A percentile compares a stretch with the other conserved stretches of the same genome.
Evolutionary conservation across 805 yeast species (phyloP).

Genomic region (Kuraishia borneana): DNA sequence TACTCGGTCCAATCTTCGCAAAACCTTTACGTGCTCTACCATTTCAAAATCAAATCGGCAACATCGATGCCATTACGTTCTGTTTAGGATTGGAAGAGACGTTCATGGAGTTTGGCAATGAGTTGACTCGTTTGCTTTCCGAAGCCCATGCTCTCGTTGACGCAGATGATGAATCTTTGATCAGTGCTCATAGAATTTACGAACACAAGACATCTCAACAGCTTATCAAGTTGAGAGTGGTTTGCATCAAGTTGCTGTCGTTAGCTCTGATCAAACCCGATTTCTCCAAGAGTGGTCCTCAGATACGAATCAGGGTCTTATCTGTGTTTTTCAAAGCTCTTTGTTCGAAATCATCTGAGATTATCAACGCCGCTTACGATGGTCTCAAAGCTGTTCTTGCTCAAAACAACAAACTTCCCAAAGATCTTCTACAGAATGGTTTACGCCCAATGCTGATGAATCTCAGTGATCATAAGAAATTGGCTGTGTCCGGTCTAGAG

Average conservation of each 20-base stretch:
- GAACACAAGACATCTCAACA: slow-evolving; percentile 88
- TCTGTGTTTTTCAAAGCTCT: slow-evolving; percentile 93
- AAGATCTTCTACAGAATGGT: slow-evolving; percentile 90
- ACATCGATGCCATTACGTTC: slow-evolving; percentile 93
- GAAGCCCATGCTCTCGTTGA: slow-evolving; percentile 94
- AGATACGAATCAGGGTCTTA: slow-evolving; percentile 72
- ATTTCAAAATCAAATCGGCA: slow-evolving; percentile 97
- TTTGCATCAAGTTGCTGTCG: slow-evolving; percentile 75
- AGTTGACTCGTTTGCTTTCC: slow-evolving; percentile 67
- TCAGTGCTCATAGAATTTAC: slow-evolving; percentile 74
- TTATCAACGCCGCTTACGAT: slow-evolving; percentile 86
- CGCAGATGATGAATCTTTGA: slow-evolving; percentile 93
- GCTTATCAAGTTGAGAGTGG: slow-evolving; percentile 76
- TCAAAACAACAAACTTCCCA: slow-evolving; percentile 83
- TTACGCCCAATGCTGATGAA: slow-evolving; percentile 93
- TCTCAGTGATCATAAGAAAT: slow-evolving; percentile 82
- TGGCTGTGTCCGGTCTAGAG: slow-evolving; percentile 82
- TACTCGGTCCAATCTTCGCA: slow-evolving; percentile 90
- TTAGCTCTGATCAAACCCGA: slow-evolving; percentile 79
- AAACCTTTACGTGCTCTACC: slow-evolving; percentile 95
- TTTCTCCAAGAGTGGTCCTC: slow-evolving; percentile 49
- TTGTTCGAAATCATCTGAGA: slow-evolving; percentile 73
- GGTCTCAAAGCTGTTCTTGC: slow-evolving; percentile 78
- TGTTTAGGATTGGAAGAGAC: slow-evolving; percentile 75
- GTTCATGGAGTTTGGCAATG: slow-evolving; percentile 81